Base-by-base conservation (phyloP, 2,329 filamentous ascomycete genomes). In the Whalleya microplaca region DNA sequence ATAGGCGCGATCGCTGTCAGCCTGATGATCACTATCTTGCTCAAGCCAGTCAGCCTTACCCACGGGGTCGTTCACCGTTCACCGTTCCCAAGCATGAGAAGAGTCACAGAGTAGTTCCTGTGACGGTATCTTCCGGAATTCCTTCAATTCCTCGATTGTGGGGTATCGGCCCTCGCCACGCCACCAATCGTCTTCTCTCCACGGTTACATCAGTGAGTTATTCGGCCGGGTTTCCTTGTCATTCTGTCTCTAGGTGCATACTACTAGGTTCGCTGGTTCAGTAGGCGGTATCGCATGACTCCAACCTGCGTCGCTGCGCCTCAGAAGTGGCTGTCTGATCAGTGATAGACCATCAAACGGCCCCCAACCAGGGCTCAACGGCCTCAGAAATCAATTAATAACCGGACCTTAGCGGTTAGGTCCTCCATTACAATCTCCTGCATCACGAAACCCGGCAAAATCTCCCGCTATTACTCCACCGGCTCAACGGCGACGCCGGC, bases 141-240 rank as follows among this genome's bases (percentile, higher is more conserved):
- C n/a, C n/a, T 29, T 46, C 51, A 29, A 32, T 48, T 43, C 37
- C 32, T 53, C n/a, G 45, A 55, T 47, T 55, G 54, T 62, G 60
- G 54, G 54, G 54, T 52, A 32, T 53, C 23, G 52, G 49, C 7
- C 58, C 64, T 73, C 72, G 71, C 66, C 67, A 66, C 62, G 62
- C 44, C 32, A 59, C 71, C 71, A 73, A 74, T 73, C 69, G 68
- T 59, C 61, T 64, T 45, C 56, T 54, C 64, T 66, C 58, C 64
- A 51, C 51, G 54, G 48, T 45, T 27, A 4, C 23, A 27, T 9
- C 23, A n/a, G n/a, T n/a, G n/a, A 45, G 47, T 29, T 50, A 49
- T n/a, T 40, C 50, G 9, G 46, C 18, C 44, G 18, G 43, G 44
- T 45, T 53, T 45, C 32, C 45, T 32, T 44, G 45, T 9, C n/a